Conservation (phyloP, 495 filamentous ascomycete species). For the Tuber brumale region DNA sequence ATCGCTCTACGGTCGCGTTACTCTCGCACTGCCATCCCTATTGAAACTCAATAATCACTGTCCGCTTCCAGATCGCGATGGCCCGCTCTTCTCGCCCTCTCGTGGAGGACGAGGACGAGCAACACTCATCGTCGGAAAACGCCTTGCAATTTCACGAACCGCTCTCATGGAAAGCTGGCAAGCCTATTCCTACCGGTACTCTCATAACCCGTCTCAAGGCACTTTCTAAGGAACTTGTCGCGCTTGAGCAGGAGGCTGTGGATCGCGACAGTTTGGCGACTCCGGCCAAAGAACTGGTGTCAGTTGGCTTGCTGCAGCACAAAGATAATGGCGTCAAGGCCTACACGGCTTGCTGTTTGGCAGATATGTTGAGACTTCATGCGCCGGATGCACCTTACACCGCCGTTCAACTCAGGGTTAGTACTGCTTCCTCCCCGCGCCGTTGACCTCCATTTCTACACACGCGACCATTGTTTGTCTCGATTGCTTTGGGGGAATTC, state of each 20-base stretch:
- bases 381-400: constrained; percentile 96
- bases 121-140: constrained; percentile 24
- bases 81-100: constrained; percentile 38
- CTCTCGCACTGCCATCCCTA: not conserved
- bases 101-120: constrained; percentile 35
- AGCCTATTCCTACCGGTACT: constrained; percentile 70
- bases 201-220: constrained; percentile 72
- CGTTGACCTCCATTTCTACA: constrained; percentile 7
- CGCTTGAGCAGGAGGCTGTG: constrained; percentile 80
- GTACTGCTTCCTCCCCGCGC: constrained; percentile 29
- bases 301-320: constrained; percentile 72
- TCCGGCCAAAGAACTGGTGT: constrained; percentile 83
- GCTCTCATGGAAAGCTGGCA: constrained; percentile 86
- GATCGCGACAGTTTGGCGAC: constrained; percentile 71
- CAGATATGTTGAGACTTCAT: constrained; percentile 88
- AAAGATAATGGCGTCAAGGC: constrained; percentile 91
- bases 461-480: constrained; percentile 8
- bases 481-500: constrained; percentile 8
- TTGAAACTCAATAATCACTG: not conserved
- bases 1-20: constrained; percentile 17
- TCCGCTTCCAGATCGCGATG: constrained; percentile 16
- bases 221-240: constrained; percentile 74
- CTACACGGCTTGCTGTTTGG: constrained; percentile 78
- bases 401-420: constrained; percentile 78
- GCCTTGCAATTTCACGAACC: constrained; percentile 72